Evolutionary conservation across 1,284 basidiomycete genomes (phyloP).

Genomic region (Papiliotrema laurentii): DNA sequence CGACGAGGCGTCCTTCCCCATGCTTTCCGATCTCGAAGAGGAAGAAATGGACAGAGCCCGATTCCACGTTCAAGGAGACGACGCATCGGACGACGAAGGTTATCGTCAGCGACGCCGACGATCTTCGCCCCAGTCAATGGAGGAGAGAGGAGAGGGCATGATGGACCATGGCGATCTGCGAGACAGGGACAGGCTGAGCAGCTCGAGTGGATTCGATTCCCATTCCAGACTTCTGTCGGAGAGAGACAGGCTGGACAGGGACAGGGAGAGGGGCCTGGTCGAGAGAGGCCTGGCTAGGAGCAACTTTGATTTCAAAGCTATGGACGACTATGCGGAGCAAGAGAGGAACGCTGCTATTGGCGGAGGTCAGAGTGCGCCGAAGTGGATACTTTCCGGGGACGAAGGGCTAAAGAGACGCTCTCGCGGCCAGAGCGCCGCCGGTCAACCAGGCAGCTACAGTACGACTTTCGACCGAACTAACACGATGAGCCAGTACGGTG

Average conservation of each 20-base stretch:
- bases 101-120: constrained; percentile 4
- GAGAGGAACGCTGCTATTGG: constrained; percentile 59
- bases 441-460: constrained; percentile 17
- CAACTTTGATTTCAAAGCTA: constrained; percentile 68
- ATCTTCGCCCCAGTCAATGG: constrained; percentile 7
- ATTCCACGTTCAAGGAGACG: constrained; percentile 22
- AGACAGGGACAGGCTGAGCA: constrained; percentile 3
- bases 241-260: not conserved
- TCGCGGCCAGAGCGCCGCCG: not conserved
- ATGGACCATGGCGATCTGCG: constrained; percentile 2
- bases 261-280: not conserved
- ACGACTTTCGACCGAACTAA: constrained; percentile 12
- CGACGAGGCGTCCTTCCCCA: constrained; percentile 44
- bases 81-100: constrained; percentile 15
- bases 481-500: constrained; percentile 3
- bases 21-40: constrained; percentile 47
- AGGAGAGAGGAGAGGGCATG: constrained; percentile 15
- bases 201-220: constrained; percentile 22
- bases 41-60: constrained; percentile 44
- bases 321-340: constrained; percentile 73
- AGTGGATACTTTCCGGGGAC: constrained; percentile 6
- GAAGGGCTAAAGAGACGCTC: constrained; percentile 9
- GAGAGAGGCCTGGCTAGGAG: constrained; percentile 11
- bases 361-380: constrained; percentile 36
- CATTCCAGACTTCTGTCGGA: constrained; percentile 14